Percentiles rank a stretch among this genome's conserved stretches.
Evolutionary conservation across 1,139 yeast genomes (phyloP).

Genomic region (Taphrina communis): DNA sequence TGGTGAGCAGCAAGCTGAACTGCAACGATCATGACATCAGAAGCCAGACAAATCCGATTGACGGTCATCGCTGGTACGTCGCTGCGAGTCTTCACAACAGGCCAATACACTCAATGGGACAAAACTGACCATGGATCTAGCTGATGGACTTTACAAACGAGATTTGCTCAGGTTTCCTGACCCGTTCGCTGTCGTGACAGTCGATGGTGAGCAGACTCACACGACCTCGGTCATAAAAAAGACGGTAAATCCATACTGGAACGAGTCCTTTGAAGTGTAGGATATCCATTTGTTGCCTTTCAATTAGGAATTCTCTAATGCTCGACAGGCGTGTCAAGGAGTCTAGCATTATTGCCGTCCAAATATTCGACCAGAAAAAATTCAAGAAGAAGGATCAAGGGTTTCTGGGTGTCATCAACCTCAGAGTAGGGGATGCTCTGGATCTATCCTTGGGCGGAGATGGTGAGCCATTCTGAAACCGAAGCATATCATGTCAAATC

Average conservation of each 20-base stretch:
- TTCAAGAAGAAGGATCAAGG: constrained; percentile 99
- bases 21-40: constrained; percentile 34
- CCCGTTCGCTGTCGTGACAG: constrained; percentile 96
- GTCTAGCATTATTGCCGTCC: constrained; percentile 85
- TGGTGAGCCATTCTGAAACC: constrained; percentile 16
- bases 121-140: constrained; percentile 49
- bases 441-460: constrained; percentile 66
- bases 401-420: constrained; percentile 93
- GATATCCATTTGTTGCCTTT: constrained; percentile 5
- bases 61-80: constrained; percentile 41
- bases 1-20: neutral
- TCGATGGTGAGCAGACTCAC: constrained; percentile 95
- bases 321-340: constrained; percentile 65
- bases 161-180: constrained; percentile 93
- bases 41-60: constrained; percentile 40
- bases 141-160: constrained; percentile 92
- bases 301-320: constrained; percentile 16
- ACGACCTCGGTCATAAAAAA: constrained; percentile 92
- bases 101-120: too few relatives aligned
- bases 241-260: constrained; percentile 97
- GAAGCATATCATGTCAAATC: neutral
- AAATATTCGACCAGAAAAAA: constrained; percentile 94
- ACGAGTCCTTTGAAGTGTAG: constrained; percentile 75
- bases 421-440: constrained; percentile 85
- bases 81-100: too few relatives aligned